Base-by-base conservation (phyloP, 2,329 filamentous ascomycete species). In the Juglanconis oblonga region DNA sequence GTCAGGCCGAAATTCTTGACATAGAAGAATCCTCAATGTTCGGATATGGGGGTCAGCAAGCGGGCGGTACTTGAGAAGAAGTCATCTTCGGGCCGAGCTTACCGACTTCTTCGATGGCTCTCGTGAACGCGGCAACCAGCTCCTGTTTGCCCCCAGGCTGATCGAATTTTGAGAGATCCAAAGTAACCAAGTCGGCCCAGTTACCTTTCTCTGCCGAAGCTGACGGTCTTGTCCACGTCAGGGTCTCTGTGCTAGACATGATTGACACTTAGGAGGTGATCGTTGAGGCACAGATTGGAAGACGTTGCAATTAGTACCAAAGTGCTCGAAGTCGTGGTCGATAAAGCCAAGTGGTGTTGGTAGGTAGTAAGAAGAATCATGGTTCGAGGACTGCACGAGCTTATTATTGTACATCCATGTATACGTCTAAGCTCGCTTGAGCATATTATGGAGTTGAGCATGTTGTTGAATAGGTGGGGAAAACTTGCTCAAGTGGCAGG, bases 1-100 rank as follows among this genome's bases (percentile, higher is more conserved):
- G 72, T 73, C 35, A 86, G 77, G 62, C 80, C 80, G 64, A 81
- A 85, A 71, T 86, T 84, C 58, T 79, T 83, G 17, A 85, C 79
- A 62, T 84, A 84, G 69, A 85, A 86, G 73, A 85, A 81, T 5
- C 75, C 65, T 58, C 31, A 3, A 3, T 4, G 8, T 13, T 24
- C 24, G 7, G 10, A 2, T 51, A 9, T 40, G 35, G 10, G 5
- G 3, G 5, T 9, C 32, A n/a, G 8, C 9, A 14, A 24, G 24
- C 24, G 24, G 24, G 24, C 24, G 24, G 24, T 24, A 35, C 11
- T 8, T 13, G 3, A 31, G 4, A n/a, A 36, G 32, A 17, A 9
- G 14, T 17, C 14, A 9, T 17, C 4, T 10, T 2, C 8, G 10
- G 4, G 24, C 14, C 3, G 5, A 32, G 24, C 58, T 8, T 53